Conservation (phyloP, 192 early-diverging fungal species). For the Backusella luteola region DNA sequence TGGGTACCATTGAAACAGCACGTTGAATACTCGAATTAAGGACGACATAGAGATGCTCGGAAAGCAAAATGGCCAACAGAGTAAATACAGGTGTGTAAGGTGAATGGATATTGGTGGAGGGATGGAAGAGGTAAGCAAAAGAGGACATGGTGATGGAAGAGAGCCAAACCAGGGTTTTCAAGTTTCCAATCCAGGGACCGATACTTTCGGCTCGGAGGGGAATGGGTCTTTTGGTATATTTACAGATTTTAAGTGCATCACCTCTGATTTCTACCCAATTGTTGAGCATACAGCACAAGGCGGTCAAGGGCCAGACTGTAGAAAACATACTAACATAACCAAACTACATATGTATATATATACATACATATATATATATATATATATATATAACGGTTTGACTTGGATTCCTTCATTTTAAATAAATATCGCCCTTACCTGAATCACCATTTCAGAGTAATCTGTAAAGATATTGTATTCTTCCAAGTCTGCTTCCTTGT, state of each 20-base stretch:
- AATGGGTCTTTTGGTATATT: constrained; percentile 49
- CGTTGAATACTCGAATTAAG: constrained; percentile 20
- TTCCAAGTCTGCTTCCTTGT: constrained; percentile 61
- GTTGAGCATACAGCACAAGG: constrained; percentile 80
- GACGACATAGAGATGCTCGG: constrained; percentile 38
- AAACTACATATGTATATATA: too few relatives aligned
- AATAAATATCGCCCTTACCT: constrained; percentile 46
- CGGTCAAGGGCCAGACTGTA: constrained; percentile 80
- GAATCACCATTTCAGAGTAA: constrained; percentile 90
- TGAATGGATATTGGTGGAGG: constrained; percentile 35
- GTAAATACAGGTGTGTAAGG: constrained; percentile 31
- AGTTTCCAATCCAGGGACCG: constrained; percentile 39
- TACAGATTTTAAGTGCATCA: constrained; percentile 90
- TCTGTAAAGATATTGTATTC: constrained; percentile 85
- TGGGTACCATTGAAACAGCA: constrained; percentile 27
- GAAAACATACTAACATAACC: constrained; percentile 86
- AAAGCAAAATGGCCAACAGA: constrained; percentile 29
- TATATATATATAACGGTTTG: not conserved
- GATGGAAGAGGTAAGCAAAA: constrained; percentile 52
- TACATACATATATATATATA: too few relatives aligned
- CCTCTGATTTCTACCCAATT: constrained; percentile 90
- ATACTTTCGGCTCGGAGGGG: constrained; percentile 34
- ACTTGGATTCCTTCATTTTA: not conserved
- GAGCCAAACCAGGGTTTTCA: constrained; percentile 48
- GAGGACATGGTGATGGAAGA: constrained; percentile 61